Base-by-base conservation (phyloP, 805 yeast genomes). In the Zygotorulaspora sp. region DNA sequence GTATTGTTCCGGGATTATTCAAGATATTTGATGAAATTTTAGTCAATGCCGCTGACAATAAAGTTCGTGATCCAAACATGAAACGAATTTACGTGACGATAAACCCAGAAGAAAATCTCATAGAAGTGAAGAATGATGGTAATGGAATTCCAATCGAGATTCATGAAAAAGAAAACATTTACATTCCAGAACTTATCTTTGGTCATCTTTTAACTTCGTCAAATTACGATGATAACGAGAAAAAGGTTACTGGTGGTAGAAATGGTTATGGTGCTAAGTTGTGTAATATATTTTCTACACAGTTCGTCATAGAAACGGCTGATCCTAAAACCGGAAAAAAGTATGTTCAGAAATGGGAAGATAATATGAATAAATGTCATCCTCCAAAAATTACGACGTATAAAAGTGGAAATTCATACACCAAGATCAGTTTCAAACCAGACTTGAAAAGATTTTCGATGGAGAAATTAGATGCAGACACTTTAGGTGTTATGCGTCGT, bases 41-140 rank as follows among this genome's bases (percentile, higher is more conserved):
- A 45, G 99, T 92, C 37, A 92, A 92, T 62, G 97, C 99, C 5
- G 99, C 99, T 10, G 99, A 92, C 65, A 92, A 92, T 69, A 92
- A 92, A 67, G 90, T 90, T 44, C 77, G 97, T 50, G 99, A 92
- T 58, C 87, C 96, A 1, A 50, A 74, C 7, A 92, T 92, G 99
- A 83, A 78, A 50, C 78, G 74, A 51, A 77, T 92, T 45, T 85
- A 78, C 40, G 97, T 92, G n/a, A 72, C 66, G 26, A 86, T 92
- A 40, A 81, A 85, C 51, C 70, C 80, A 3, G 96, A 81, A 42
- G 70, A 72, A 35, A 87, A 87, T 56, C 55, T 74, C 13, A 84
- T 92, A 30, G 77, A 79, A 40, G 90, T 92, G 4, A 78, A 75
- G 67, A 92, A 92, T 62, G 97, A 92, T 56, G 98, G 98, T 42